Evolutionary conservation across 2,329 filamentous ascomycete species (phyloP).

Genomic region (Amesomyces nigricolor): DNA sequence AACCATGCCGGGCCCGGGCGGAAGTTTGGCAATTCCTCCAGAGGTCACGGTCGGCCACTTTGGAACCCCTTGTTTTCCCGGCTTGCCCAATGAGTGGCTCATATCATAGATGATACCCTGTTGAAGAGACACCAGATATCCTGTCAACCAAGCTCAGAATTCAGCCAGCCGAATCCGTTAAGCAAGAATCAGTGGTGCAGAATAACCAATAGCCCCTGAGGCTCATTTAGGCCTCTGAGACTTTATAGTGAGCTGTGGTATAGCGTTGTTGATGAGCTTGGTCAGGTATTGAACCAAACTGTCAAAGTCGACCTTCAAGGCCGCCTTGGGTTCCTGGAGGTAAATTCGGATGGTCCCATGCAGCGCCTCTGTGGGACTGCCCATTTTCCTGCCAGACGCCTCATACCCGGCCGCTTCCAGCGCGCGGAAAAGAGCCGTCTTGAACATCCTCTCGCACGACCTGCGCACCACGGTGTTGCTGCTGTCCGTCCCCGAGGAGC

Average conservation of each 20-base stretch:
- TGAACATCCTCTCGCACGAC: conserved; percentile 5
- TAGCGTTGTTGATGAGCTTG: not conserved
- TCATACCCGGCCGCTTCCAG: conserved; percentile 22
- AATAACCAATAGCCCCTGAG: too few relatives aligned
- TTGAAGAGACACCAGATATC: too few relatives aligned
- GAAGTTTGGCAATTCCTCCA: too few relatives aligned
- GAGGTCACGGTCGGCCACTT: too few relatives aligned
- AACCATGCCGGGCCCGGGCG: too few relatives aligned
- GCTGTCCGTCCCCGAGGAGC: not conserved
- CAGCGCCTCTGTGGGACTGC: not conserved
- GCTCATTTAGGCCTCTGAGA: not conserved
- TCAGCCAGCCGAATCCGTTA: too few relatives aligned
- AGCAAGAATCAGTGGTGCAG: too few relatives aligned
- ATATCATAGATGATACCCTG: too few relatives aligned
- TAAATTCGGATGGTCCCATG: conserved; percentile 10
- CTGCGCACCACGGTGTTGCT: conserved; percentile 12
- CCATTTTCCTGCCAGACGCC: conserved; percentile 5
- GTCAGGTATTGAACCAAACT: conserved; percentile 4
- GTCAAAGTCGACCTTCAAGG: conserved; percentile 7
- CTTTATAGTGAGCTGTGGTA: not conserved
- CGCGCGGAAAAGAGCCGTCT: conserved; percentile 7
- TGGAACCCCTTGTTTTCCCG: too few relatives aligned
- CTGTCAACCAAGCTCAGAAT: too few relatives aligned
- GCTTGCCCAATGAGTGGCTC: too few relatives aligned
- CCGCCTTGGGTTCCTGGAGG: conserved; percentile 5